Evolutionary conservation across 73 alveolate genomes (phyloP).

Genomic region (Blepharisma japonicum): DNA sequence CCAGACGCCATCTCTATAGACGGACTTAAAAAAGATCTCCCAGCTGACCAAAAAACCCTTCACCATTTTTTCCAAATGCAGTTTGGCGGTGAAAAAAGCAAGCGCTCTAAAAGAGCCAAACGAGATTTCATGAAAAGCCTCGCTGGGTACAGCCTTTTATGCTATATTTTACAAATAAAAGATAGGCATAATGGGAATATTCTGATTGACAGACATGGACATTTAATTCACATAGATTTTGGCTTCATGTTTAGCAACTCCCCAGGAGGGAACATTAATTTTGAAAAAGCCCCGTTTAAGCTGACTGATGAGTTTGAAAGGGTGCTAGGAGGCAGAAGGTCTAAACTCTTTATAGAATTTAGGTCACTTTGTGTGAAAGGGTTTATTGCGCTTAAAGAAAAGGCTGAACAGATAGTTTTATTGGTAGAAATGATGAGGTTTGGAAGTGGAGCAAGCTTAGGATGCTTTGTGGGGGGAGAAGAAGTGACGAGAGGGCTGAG

Average conservation of each 20-base stretch:
- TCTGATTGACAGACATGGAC: slow-evolving; percentile 93
- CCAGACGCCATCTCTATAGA: slow-evolving; percentile 83
- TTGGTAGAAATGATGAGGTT: slow-evolving; percentile 68
- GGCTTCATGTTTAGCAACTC: slow-evolving; percentile 91
- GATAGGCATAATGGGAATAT: slow-evolving; percentile 99
- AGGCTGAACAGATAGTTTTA: slow-evolving; percentile 55
- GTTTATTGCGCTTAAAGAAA: slow-evolving; percentile 47
- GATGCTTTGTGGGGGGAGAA: slow-evolving; percentile 39
- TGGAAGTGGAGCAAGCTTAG: slow-evolving; percentile 42
- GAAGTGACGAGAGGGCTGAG: slow-evolving; percentile 9
- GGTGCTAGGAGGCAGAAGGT: slow-evolving; percentile 85
- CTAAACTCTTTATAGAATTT: slow-evolving; percentile 34
- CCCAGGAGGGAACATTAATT: slow-evolving; percentile 92
- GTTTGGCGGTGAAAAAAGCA: slow-evolving; percentile 42
- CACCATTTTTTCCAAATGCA: slow-evolving; percentile 48
- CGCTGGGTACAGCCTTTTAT: slow-evolving; percentile 96
- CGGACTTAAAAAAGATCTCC: slow-evolving; percentile 68
- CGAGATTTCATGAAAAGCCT: slow-evolving; percentile 85
- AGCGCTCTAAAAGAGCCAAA: slow-evolving; percentile 84
- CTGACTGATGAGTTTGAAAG: slow-evolving; percentile 89
- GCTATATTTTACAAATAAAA: slow-evolving; percentile 89
- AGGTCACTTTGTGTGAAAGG: slow-evolving; percentile 48
- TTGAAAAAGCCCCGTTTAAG: slow-evolving; percentile 96
- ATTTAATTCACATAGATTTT: slow-evolving; percentile 95
- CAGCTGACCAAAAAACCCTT: slow-evolving; percentile 39